A percentile compares a stretch with the other conserved stretches of the same genome.
These are phyloP conservation scores for Kluyveromyces lactis DNA, from an alignment of 805 yeast genomes.

Conservation along the genomic window DNA sequence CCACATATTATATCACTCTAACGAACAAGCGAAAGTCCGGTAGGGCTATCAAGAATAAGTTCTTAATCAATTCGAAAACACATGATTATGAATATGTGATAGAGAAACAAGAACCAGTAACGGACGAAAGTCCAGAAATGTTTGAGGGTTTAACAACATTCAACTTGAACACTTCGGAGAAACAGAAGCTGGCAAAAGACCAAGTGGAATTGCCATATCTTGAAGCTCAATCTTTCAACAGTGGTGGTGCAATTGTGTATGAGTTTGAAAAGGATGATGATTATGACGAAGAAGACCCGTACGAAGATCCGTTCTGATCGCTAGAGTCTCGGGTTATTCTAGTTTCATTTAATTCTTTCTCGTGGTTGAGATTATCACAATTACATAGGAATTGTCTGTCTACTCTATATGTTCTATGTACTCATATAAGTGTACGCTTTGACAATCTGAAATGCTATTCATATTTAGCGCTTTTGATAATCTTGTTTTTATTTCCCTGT, in stretches of 20 bases:
- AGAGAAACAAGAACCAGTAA: conserved; percentile 18
- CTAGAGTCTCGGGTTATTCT: no score
- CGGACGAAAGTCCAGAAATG: conserved; percentile 42
- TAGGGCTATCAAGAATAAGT: conserved; percentile 52
- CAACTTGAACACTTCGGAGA: conserved; percentile 65
- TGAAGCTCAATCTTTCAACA: conserved; percentile 72
- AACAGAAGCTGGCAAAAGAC: conserved; percentile 70
- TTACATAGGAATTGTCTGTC: background rate
- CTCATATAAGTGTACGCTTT: no score
- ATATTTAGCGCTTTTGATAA: no score
- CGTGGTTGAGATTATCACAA: background rate
- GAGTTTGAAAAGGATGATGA: conserved; percentile 96
- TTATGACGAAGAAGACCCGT: conserved; percentile 97
- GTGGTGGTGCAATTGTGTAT: conserved; percentile 92
- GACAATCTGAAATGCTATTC: no score
- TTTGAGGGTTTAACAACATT: conserved; percentile 79
- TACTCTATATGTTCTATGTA: background rate
- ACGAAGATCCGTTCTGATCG: conserved; percentile 80
- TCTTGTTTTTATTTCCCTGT: background rate
- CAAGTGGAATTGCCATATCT: conserved; percentile 86
- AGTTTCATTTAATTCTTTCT: no score
- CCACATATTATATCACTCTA: conserved; percentile 40
- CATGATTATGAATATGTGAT: conserved; percentile 35
- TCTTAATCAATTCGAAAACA: conserved; percentile 39
- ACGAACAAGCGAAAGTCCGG: conserved; percentile 81